A percentile compares a stretch with the other conserved stretches of the same genome.
Evolutionary conservation across 345 rosid genomes (phyloP).

Genomic region (Rhodamnia argentea): DNA sequence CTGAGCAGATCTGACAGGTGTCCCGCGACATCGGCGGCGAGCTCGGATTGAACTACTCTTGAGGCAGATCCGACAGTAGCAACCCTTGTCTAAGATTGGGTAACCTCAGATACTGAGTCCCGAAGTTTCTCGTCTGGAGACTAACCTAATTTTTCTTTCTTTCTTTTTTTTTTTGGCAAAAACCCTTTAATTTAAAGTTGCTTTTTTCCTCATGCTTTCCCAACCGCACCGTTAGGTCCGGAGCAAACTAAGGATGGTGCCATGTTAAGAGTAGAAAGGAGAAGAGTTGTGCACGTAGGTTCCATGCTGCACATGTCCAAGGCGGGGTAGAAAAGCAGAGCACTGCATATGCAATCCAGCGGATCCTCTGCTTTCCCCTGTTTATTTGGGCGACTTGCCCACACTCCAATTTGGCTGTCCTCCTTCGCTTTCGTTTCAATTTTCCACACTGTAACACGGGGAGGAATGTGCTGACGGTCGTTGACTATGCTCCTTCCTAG

Average conservation of each 20-base stretch:
- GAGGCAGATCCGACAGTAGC: not conserved
- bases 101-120: too few species aligned
- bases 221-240: not conserved
- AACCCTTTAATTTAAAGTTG: not conserved
- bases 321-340: too few species aligned
- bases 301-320: too few species aligned
- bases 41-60: accelerated
- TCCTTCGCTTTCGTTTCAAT: not conserved
- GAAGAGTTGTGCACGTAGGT: not conserved
- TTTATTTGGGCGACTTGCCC: not conserved
- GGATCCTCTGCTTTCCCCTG: not conserved
- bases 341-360: too few species aligned
- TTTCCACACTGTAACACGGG: not conserved
- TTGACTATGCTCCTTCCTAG: not conserved
- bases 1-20: accelerated
- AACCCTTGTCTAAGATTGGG: too few species aligned
- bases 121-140: too few species aligned
- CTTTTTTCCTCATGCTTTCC: not conserved
- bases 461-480: not conserved
- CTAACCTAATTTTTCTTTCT: too few species aligned
- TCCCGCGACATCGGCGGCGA: not conserved
- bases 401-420: not conserved
- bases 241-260: not conserved
- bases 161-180: not conserved
- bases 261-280: not conserved